Evolutionary conservation across 2,329 filamentous ascomycete species (phyloP), one percentile per base, ranked within the genome.

Genomic region (Drechslerella stenobrocha): DNA sequence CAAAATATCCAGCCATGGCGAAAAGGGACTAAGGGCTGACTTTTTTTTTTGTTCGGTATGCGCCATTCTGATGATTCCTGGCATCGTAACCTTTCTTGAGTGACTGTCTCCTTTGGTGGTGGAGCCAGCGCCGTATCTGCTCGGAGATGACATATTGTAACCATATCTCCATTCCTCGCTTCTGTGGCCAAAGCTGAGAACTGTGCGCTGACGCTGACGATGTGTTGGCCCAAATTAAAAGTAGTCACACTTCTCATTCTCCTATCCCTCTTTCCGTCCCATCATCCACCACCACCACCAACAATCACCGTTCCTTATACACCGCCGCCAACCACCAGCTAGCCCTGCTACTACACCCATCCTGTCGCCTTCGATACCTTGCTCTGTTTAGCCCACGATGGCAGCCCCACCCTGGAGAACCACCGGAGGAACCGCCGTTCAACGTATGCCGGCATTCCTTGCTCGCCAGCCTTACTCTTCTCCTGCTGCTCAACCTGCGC

Each of bases 391-490:
- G 63, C 67, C 48, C 48, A 45, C 30, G n/a, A 63, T 61, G 64
- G 52, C 57, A n/a, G 63, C 64, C 37, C 57, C 70, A 34, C 67
- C 59, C 35, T 69, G 48, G 42, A 63, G 64, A 57, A 28, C 52
- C 18, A 57, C 55, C 15, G 64, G 58, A 47, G 56, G 53, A 50
- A 69, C 64, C 18, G 57, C 58, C 47, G 48, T 61, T 40, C 64
- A 69, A 37, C 23, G 61, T 65, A 65, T 22, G 60, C 51, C 45
- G 23, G 18, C 45, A 15, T 5, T 44, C 23, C 2, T 2, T 11
- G 18, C 34, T 26, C 11, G 24, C 7, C 23, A 32, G 5, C 47
- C 28, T 47, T 28, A 23, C 20, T 20, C 28, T 28, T 24, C 24
- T n/a, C 23, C 20, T 37, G 6, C 24, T 23, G 18, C 26, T 37